Base-by-base conservation (phyloP, 2,329 filamentous ascomycete species). In the Hypocrella siamensis region DNA sequence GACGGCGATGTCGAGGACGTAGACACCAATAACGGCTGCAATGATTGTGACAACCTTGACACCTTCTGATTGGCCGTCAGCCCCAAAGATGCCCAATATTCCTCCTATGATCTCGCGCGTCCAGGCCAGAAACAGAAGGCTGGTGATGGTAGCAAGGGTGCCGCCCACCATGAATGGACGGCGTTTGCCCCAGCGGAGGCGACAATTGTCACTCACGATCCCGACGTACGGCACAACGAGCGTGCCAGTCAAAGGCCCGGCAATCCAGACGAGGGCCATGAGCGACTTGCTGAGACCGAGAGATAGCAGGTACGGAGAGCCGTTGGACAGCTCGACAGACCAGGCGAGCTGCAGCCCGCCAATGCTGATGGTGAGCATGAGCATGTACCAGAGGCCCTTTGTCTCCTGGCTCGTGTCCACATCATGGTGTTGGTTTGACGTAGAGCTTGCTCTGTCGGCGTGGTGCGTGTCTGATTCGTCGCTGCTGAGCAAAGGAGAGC, bases 311-410 rank as follows among this genome's bases (percentile, higher is more conserved):
- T 80, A 90, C 5, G 82, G 81, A 32, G 88, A 93, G 44, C 86
- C 86, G 60, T 93, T 88, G 33, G 85, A 93, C 26, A 93, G 65
- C 54, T 96, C 88, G 26, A 93, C 85, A 2, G 86, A 86, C 88
- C 88, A 96, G 18, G 88, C 85, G 43, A 96, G 80, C 57, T 96
- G 88, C 39, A 96, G 62, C 17, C 83, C 88, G 37, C 83, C 83
- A 42, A 93, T 81, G 48, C 81, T 76, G 38, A 94, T 64, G 6
- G 88, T 93, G 53, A 96, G 60, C 39, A 93, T 61, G 42, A 92
- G 70, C 45, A 96, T 63, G 54, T 93, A 93, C 75, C 78, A 84
- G 28, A 76, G 61, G 53, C 80, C 86, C 64, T 86, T 93, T 17
- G 79, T 78, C 37, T 70, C 64, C 45, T 84, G 67, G 28, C 40